Evolutionary conservation across 2,329 filamentous ascomycete genomes (phyloP).

Genomic region (Neopestalotiopsis clavispora): DNA sequence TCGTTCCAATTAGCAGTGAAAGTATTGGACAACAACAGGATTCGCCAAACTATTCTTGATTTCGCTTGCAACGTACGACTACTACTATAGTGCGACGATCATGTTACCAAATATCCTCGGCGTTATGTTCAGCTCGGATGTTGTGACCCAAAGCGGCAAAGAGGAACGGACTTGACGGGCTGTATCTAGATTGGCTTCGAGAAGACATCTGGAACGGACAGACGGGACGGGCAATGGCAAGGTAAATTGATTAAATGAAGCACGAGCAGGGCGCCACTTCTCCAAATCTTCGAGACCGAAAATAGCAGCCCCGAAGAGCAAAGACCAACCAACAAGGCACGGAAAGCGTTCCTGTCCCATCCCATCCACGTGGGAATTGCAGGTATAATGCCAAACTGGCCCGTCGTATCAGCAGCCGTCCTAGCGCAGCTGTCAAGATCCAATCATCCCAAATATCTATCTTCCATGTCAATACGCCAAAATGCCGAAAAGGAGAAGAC

Average conservation of each 20-base stretch:
- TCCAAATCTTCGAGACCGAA: neutral
- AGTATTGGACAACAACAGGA: too few species aligned
- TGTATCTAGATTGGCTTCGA: neutral
- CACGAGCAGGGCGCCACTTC: neutral
- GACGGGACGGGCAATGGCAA: neutral
- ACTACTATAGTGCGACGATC: neutral
- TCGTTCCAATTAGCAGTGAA: too few species aligned
- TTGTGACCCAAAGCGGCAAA: neutral
- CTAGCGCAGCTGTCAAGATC: neutral
- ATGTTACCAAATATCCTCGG: neutral
- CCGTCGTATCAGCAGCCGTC: neutral
- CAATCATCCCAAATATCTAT: neutral
- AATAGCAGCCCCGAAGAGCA: neutral
- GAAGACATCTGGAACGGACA: neutral
- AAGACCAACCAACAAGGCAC: neutral
- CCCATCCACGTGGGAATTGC: neutral
- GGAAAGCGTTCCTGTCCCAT: neutral
- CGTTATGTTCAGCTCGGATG: neutral
- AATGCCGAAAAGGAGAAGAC: neutral
- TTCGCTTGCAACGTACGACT: neutral
- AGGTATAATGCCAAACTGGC: neutral
- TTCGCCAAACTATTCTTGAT: neutral
- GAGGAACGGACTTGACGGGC: neutral
- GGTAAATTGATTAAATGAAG: neutral
- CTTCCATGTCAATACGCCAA: neutral